A percentile compares a stretch with the other conserved stretches of the same genome.
Conservation (phyloP, 371 early-diverging fungal species). For the Mortierella sp. region DNA sequence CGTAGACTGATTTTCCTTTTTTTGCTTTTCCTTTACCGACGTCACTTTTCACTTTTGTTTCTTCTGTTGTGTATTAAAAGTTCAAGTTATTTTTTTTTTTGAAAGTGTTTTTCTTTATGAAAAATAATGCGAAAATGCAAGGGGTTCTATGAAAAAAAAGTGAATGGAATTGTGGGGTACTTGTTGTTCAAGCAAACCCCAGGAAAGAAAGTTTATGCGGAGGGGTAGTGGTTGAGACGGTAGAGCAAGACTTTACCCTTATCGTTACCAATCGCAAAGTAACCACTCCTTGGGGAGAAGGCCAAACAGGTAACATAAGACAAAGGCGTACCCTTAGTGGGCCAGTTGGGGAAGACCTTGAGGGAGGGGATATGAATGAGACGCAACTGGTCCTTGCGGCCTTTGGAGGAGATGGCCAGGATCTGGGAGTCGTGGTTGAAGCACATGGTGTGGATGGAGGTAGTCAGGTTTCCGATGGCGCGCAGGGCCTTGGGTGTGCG, state of each 20-base stretch:
- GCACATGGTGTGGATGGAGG: slow-evolving; percentile 73
- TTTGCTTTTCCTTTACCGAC: background rate
- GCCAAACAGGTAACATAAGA: slow-evolving; percentile 79
- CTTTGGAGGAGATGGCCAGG: slow-evolving; percentile 79
- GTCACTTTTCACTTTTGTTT: too few relatives aligned
- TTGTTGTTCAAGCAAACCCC: background rate
- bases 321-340: slow-evolving; percentile 84
- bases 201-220: slow-evolving; percentile 36
- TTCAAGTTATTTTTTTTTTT: background rate
- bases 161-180: background rate
- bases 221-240: slow-evolving; percentile 77
- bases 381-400: slow-evolving; percentile 81
- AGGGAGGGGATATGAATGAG: slow-evolving; percentile 84
- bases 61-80: background rate
- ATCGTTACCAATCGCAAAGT: slow-evolving; percentile 90
- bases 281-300: slow-evolving; percentile 93
- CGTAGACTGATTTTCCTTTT: slow-evolving; percentile 31
- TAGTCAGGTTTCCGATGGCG: slow-evolving; percentile 86
- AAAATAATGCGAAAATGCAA: slow-evolving; percentile 2
- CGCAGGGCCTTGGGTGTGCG: slow-evolving; percentile 80
- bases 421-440: slow-evolving; percentile 92
- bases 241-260: slow-evolving; percentile 90
- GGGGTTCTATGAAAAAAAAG: background rate
- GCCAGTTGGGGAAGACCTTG: slow-evolving; percentile 93
- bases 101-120: background rate